Evolutionary conservation across 164 flowering plant species (phyloP), one percentile per base, ranked within the genome.

Genomic region (Dillenia turbinata): DNA sequence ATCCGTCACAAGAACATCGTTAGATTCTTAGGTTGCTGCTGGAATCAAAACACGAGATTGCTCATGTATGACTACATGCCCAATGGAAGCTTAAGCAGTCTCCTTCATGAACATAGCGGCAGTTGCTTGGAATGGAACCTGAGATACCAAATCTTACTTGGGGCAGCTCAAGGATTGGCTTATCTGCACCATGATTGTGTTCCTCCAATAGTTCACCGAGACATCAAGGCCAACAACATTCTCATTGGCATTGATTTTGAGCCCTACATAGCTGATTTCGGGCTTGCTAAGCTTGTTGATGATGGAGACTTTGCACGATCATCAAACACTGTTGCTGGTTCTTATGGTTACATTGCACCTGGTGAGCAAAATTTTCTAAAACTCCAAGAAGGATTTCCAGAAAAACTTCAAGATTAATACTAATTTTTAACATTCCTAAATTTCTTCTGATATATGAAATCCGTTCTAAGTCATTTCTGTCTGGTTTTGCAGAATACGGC

Each of bases 41-140:
- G 88, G 87, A 89, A 87, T 54, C 60, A 69, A 48, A 81, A 69
- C 60, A 85, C 88, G 9, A 74, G 85, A 60, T 47, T 89, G 71
- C 87, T 89, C 17, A 83, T 89, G 88, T 89, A 87, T 58, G 94
- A 89, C 47, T 88, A 85, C 68, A 83, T 90, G 88, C 91, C 92
- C 3, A 85, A 90, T 60, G 96, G 96, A 13, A 88, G 94, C 78
- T 74, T 90, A 62, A 89, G 96, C 9, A 71, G 87, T 55, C 68
- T 90, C 11, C 81, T 90, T 47, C 96, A 90, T 52, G 92, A 84
- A 54, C 65, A 73, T 54, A 65, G 64, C 11, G 83, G 86, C 15
- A 64, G 70, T 40, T 62, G 78, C 13, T 62, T 89, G 75, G 92
- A 88, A 43, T 90, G 96, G 96, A 83, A 83, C 5, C 57, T 77